Percentiles rank a stretch among this genome's conserved stretches.
These are phyloP conservation scores for Sclerospora graminicola DNA, from an alignment of 352 stramenopile genomes.

Conservation along the genomic window DNA sequence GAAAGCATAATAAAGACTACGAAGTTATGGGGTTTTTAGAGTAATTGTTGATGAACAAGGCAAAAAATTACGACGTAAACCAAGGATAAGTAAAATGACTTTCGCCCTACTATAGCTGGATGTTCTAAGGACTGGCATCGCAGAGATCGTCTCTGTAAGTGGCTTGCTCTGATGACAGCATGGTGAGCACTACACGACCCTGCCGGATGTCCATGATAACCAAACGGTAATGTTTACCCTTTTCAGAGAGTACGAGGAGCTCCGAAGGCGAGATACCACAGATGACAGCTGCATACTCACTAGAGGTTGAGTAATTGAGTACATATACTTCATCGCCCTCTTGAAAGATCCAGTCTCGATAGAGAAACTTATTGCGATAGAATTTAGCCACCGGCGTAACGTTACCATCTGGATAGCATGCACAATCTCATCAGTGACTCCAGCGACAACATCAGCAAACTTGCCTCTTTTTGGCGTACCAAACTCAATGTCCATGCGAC, in stretches of 20 bases:
- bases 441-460: slow-evolving; percentile 1
- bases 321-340: slow-evolving; percentile 74
- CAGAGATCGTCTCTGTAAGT: slow-evolving; percentile 36
- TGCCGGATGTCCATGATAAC: slow-evolving; percentile 69
- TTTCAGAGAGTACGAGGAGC: slow-evolving; percentile 71
- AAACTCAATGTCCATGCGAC: slow-evolving; percentile 39
- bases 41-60: slow-evolving; percentile 19
- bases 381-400: slow-evolving; percentile 43
- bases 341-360: slow-evolving; percentile 65
- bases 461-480: slow-evolving; percentile 10
- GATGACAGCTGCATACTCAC: slow-evolving; percentile 59
- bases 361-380: slow-evolving; percentile 68
- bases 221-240: slow-evolving; percentile 66
- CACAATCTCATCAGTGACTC: slow-evolving; percentile 12
- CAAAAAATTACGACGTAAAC: slow-evolving; percentile 19
- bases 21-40: neutral
- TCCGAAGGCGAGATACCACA: slow-evolving; percentile 58
- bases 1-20: no score
- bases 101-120: slow-evolving; percentile 3
- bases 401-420: slow-evolving; percentile 15
- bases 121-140: slow-evolving; percentile 34
- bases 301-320: slow-evolving; percentile 42
- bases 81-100: slow-evolving; percentile 18
- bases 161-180: slow-evolving; percentile 38
- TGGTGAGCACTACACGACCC: slow-evolving; percentile 44